Conservation (phyloP, 371 early-diverging fungal genomes). For the Mucor piriformis region DNA sequence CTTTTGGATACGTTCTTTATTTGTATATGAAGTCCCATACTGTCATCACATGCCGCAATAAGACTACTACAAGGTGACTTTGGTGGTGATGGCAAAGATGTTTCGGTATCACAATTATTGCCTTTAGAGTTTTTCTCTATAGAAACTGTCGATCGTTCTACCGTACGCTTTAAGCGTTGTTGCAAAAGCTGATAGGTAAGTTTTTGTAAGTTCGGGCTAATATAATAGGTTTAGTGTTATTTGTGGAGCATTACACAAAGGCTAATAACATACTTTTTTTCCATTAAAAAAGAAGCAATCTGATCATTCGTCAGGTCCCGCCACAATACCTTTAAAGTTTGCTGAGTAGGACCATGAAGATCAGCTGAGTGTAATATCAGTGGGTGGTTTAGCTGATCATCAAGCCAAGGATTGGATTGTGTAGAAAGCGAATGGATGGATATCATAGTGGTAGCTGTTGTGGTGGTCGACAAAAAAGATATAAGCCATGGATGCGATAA, state of each 20-base stretch:
- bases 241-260: not conserved
- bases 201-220: constrained; percentile 41
- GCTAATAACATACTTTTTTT: constrained; percentile 23
- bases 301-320: constrained; percentile 33
- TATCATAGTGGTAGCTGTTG: not conserved
- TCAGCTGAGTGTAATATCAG: constrained; percentile 21
- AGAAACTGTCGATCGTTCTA: constrained; percentile 12
- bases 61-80: not conserved
- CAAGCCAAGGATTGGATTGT: constrained; percentile 9
- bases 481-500: constrained; percentile 42
- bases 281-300: constrained; percentile 28
- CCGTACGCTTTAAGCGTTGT: constrained; percentile 11
- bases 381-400: constrained; percentile 17
- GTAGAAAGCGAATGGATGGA: constrained; percentile 6
- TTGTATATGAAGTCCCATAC: not conserved
- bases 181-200: constrained; percentile 34
- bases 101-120: constrained; percentile 2
- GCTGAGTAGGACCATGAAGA: constrained; percentile 38
- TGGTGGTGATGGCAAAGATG: not conserved
- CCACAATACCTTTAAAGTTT: constrained; percentile 50
- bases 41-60: not conserved
- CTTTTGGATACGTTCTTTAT: not conserved
- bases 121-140: constrained; percentile 2
- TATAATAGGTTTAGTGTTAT: not conserved
- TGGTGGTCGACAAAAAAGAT: not conserved